Base-by-base conservation (phyloP, 2,329 filamentous ascomycete genomes). In the Diplodia corticola region DNA sequence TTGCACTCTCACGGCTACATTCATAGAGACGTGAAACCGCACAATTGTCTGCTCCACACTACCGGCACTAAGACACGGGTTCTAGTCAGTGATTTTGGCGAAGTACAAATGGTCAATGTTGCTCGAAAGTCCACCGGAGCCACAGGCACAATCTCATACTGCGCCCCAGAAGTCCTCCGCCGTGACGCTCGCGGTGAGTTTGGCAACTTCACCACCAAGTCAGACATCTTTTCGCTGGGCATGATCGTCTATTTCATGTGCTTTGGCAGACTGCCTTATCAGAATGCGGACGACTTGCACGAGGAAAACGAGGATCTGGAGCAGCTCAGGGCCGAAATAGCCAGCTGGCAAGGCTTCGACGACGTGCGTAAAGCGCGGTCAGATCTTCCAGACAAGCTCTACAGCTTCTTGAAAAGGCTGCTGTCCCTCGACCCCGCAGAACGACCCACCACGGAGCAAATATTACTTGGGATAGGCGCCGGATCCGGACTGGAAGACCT, bases 191-290 rank as follows among this genome's bases (percentile, higher is more conserved):
- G 82, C 30, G 94, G 94, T 0, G 85, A 85, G 0, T 94, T 91
- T 71, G 93, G 91, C 7, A 97, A 98, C 74, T 99, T 99, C 73
- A 97, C 93, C 0, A 93, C 92, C 28, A 99, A 98, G 75, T 97
- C 93, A 0, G 95, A 99, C 74, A 91, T 99, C n/a, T 99, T 99
- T 78, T 97, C 93, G 0, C 82, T 99, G 0, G 95, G 95, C 57
- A 97, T 99, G 94, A 98, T 98, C 65, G 84, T 99, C 3, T 96
- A 98, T 77, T 99, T 99, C 74, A 90, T 99, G 84, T 99, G 95
- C 76, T 99, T 99, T 75, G 92, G 90, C 1, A 86, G 89, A 54
- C 84, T 99, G 12, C 95, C 95, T 0, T 99, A 98, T 74, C 83
- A 80, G 26, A 91, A 90, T 71, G 92, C 93, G 63, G 94, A 98